These are phyloP conservation scores for Coniosporium tulheliwenetii DNA, from an alignment of 2,329 filamentous ascomycete species.

Conservation along the genomic window DNA sequence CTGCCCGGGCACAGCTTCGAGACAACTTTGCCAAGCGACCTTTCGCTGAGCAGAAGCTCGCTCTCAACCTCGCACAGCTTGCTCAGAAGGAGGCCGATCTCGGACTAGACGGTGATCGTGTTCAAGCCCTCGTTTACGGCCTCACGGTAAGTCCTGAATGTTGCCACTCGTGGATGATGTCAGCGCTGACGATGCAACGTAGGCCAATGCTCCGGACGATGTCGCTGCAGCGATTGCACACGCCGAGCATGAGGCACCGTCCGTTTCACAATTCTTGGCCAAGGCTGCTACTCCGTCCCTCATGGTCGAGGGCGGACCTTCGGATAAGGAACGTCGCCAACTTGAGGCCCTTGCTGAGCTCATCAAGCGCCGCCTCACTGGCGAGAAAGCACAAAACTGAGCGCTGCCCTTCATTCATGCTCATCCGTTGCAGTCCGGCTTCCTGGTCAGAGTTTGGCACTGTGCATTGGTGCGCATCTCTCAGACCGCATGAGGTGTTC, in stretches of 20 bases:
- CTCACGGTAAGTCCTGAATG: constrained; percentile 41
- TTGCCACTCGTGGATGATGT: constrained; percentile 14
- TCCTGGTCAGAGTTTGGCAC: no score
- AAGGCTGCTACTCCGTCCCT: no score
- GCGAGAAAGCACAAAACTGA: no score
- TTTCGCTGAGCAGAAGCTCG: constrained; percentile 50
- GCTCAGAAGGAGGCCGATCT: constrained; percentile 34
- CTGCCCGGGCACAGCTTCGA: constrained; percentile 3
- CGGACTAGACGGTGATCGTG: constrained; percentile 28
- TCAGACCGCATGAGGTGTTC: no score
- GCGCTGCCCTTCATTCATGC: no score
- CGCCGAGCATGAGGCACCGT: no score
- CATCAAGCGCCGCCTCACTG: not conserved
- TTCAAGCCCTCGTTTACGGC: constrained; percentile 38
- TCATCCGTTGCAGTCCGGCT: no score
- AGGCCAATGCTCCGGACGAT: constrained; percentile 22
- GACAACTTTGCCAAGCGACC: constrained; percentile 26
- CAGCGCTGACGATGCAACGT: constrained; percentile 16
- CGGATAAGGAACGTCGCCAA: not conserved
- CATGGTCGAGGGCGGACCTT: no score
- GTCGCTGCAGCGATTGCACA: constrained; percentile 10
- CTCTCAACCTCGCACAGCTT: constrained; percentile 46
- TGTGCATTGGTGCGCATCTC: no score
- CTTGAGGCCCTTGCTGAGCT: not conserved
- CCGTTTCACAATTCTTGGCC: no score